Conservation (phyloP, 805 yeast species). For the Starmerella khaoyaiensis region DNA sequence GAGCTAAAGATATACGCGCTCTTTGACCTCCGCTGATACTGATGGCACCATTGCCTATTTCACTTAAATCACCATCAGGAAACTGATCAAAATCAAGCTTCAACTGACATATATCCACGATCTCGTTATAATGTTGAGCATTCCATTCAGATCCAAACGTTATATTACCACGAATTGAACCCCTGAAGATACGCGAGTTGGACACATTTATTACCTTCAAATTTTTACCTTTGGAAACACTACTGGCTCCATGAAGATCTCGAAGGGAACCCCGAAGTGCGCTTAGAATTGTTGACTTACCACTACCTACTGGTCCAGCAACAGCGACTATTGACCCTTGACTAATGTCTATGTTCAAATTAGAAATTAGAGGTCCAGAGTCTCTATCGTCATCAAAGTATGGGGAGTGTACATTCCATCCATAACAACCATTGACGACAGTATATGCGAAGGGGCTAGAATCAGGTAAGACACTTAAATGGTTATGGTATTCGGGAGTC, state of each 20-base stretch:
- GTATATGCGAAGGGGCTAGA: constrained; percentile 46
- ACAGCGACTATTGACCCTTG: constrained; percentile 73
- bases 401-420: constrained; percentile 27
- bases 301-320: constrained; percentile 83
- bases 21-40: constrained; percentile 91
- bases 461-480: no score
- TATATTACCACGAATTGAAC: constrained; percentile 68
- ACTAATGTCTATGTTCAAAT: constrained; percentile 36
- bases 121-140: constrained; percentile 50
- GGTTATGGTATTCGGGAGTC: constrained; percentile 30
- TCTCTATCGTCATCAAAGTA: constrained; percentile 52
- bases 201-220: constrained; percentile 52
- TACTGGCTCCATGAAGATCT: constrained; percentile 48
- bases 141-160: constrained; percentile 77
- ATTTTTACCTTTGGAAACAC: constrained; percentile 42
- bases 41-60: constrained; percentile 91
- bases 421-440: constrained; percentile 47
- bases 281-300: constrained; percentile 72
- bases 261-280: constrained; percentile 63
- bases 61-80: constrained; percentile 75
- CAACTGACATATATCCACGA: constrained; percentile 59
- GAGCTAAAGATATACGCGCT: constrained; percentile 79
- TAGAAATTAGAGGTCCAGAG: constrained; percentile 38
- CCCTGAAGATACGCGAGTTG: constrained; percentile 83
- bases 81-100: constrained; percentile 56